Conservation (phyloP, 2,329 filamentous ascomycete species). For the Fusarium algeriense region DNA sequence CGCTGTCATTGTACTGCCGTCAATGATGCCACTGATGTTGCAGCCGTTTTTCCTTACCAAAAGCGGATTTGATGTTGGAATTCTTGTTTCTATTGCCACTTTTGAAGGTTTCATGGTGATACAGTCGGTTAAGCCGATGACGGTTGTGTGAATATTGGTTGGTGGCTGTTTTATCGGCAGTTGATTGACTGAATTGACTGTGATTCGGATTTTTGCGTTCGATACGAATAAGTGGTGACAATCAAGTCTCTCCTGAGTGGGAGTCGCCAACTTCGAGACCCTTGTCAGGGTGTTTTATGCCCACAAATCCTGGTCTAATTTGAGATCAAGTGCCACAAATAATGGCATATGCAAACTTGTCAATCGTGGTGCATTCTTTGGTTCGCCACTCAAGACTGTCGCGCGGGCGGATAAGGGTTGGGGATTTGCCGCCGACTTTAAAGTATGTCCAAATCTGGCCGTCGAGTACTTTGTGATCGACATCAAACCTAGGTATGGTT, state of each 20-base stretch:
- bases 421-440: too few species aligned
- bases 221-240: constrained; percentile 10
- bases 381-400: background rate
- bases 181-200: background rate
- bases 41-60: constrained; percentile 6
- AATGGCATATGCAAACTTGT: background rate
- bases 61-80: constrained; percentile 6
- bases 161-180: background rate
- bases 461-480: too few species aligned
- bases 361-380: background rate
- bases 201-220: background rate
- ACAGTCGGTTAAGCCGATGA: background rate
- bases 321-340: background rate
- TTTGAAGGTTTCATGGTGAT: constrained; percentile 8
- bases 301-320: background rate
- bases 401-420: background rate
- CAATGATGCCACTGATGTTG: background rate
- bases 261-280: background rate
- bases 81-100: constrained; percentile 9
- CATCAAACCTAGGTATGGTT: too few species aligned
- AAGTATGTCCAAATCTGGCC: too few species aligned
- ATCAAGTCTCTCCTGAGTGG: constrained; percentile 6
- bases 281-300: background rate
- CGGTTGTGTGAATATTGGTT: background rate
- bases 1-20: constrained; percentile 2